A percentile compares a stretch with the other conserved stretches of the same genome.
These are phyloP conservation scores for Torulaspora maleeae DNA, from an alignment of 805 yeast genomes.

Conservation along the genomic window DNA sequence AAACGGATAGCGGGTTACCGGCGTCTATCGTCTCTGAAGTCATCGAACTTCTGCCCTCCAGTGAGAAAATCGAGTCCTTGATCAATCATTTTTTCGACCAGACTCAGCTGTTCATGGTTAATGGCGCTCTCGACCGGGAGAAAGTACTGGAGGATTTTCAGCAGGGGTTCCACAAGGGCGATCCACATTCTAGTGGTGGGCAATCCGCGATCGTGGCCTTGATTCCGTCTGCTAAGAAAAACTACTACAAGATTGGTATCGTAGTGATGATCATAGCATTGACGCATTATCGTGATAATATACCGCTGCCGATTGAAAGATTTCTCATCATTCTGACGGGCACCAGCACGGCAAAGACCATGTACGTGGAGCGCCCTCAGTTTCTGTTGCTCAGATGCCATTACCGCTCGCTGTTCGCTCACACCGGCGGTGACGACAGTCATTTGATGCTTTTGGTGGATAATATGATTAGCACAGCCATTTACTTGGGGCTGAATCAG, in stretches of 20 bases:
- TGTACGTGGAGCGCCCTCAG: conserved; percentile 30
- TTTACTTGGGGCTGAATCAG: conserved; percentile 25
- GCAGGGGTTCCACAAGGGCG: conserved; percentile 11
- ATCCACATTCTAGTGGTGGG: conserved; percentile 1
- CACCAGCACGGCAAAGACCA: conserved; percentile 24
- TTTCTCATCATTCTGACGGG: conserved; percentile 28
- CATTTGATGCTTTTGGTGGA: conserved; percentile 20
- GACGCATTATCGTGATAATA: conserved; percentile 14
- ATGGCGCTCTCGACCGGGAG: conserved; percentile 15
- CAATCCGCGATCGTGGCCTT: conserved; percentile 8
- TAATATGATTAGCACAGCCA: conserved; percentile 16
- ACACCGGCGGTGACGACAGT: conserved; percentile 27
- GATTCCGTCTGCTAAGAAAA: conserved; percentile 17
- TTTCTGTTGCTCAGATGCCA: conserved; percentile 22
- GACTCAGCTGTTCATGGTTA: conserved; percentile 12
- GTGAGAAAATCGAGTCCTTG: conserved; percentile 10
- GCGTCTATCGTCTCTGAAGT: conserved; percentile 8
- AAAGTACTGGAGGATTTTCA: conserved; percentile 25
- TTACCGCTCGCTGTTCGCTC: conserved; percentile 9
- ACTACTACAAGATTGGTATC: conserved; percentile 30
- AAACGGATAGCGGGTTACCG: conserved; percentile 5
- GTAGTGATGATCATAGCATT: conserved; percentile 24
- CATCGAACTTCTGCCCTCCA: conserved; percentile 19
- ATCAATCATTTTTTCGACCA: conserved; percentile 18
- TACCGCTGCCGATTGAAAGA: conserved; percentile 21